Conservation (phyloP, 192 early-diverging fungal species). For the Coemansia sp. region DNA sequence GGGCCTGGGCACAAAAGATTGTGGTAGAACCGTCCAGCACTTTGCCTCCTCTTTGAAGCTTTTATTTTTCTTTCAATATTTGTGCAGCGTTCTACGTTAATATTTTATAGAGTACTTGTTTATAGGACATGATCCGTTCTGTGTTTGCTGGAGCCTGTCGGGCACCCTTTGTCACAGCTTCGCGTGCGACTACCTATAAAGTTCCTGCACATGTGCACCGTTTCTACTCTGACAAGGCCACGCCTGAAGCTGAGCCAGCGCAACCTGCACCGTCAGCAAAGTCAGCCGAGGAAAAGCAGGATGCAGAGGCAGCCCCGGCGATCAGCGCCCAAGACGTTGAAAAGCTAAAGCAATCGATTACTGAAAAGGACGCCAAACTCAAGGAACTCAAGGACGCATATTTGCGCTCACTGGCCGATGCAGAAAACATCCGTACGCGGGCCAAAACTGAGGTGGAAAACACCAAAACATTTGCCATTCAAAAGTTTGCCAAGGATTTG, state of each 20-base stretch:
- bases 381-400: constrained; percentile 74
- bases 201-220: constrained; percentile 11
- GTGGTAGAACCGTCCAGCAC: too few relatives aligned
- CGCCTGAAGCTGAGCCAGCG: neutral
- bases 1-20: too few relatives aligned
- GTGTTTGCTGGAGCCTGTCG: constrained; percentile 29
- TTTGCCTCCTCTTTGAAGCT: too few relatives aligned
- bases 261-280: neutral
- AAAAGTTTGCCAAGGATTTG: constrained; percentile 98
- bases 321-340: constrained; percentile 28
- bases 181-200: constrained; percentile 4
- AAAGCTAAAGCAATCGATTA: constrained; percentile 29
- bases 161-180: constrained; percentile 11
- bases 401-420: constrained; percentile 89
- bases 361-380: constrained; percentile 55
- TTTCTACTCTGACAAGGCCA: constrained; percentile 35
- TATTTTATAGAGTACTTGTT: neutral
- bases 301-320: constrained; percentile 3
- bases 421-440: constrained; percentile 92
- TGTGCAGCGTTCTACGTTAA: neutral
- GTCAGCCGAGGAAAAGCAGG: neutral
- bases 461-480: constrained; percentile 85
- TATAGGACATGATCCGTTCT: constrained; percentile 30
- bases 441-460: constrained; percentile 82
- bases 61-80: neutral